Base-by-base conservation (phyloP, 345 rosid species). In the Aquilaria sinensis region DNA sequence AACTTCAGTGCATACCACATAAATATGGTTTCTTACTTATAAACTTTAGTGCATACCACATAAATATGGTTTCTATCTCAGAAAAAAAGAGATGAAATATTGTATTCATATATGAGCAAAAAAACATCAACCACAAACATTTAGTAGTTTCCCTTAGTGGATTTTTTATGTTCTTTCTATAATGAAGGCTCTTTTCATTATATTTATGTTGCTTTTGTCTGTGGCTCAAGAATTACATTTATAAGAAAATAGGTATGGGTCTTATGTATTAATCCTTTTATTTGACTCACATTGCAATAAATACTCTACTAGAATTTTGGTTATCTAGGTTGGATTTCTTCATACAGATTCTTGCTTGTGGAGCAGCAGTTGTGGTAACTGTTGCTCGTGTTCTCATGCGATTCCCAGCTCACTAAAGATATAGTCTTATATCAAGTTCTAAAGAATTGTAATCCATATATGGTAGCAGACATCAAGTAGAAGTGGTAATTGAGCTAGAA, bases 351-450 rank as follows among this genome's bases (percentile, higher is more conserved):
- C 99, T 97, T 9, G 92, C 96, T 47, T 82, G 96, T 75, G 97
- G 96, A 56, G 90, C 90, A 0, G 99, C 99, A 12, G 99, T 97
- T 2, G 99, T 97, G 23, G 23, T 23, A 13, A 96, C 87, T 57
- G 96, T 94, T 70, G 97, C 99, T 45, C 93, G 96, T 72, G 96
- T 85, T 58, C 80, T 94, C 66, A 88, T 97, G 6, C 91, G 86
- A 58, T 69, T 94, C 63, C 96, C 93, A 66, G 77, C 92, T 57
- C 86, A 87, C 70, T 93, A 91, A 75, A 82, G 87, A 34, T 75
- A 78, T 57, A 83, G 69, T 79, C 83, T 94, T 43, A 81, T 95
- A 14, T 83, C 96, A n/a, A 81, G 76, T 74, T 90, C 97, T 30
- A 80, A 85, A 53, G 96, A 82, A 67, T 75, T 88, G 67, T 78